These are phyloP conservation scores for Clonostachys rhizophaga DNA, from an alignment of 2,329 filamentous ascomycete species.

Conservation along the genomic window DNA sequence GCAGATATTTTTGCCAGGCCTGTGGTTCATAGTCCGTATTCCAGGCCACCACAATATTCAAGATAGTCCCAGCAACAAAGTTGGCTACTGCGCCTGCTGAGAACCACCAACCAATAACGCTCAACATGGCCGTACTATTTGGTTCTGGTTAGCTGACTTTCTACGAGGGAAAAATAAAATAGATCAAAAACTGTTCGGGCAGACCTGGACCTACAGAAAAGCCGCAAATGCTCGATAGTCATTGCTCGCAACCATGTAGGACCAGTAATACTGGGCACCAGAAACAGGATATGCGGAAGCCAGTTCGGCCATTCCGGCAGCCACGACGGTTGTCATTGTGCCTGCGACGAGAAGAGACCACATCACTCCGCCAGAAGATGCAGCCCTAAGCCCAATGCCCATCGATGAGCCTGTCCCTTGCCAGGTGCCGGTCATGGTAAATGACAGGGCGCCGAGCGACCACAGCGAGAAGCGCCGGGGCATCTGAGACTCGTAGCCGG, in stretches of 20 bases:
- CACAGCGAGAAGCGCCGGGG: conserved; percentile 19
- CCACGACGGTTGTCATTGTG: conserved; percentile 15
- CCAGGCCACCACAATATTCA: no score
- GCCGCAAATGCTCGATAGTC: conserved; percentile 4
- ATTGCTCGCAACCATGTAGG: conserved; percentile 11
- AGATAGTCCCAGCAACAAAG: no score
- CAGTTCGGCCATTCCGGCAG: conserved; percentile 16
- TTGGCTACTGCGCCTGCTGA: no score
- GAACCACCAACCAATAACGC: no score
- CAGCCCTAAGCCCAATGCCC: conserved; percentile 16
- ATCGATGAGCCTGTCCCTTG: conserved; percentile 18
- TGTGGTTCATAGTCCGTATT: no score
- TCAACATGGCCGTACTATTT: no score
- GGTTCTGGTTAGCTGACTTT: no score
- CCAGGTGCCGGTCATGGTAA: conserved; percentile 22
- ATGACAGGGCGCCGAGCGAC: conserved; percentile 16
- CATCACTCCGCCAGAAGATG: conserved; percentile 13
- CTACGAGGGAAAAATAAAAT: no score
- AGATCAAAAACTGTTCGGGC: no score
- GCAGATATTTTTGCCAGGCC: no score
- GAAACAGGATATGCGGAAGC: conserved; percentile 17
- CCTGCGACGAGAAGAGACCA: conserved; percentile 18
- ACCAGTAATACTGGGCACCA: conserved; percentile 18
- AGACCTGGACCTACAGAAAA: no score
- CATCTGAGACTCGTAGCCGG: conserved; percentile 20